These are phyloP conservation scores for Nymphaea colorata DNA, from an alignment of 164 flowering plant species.

Conservation along the genomic window DNA sequence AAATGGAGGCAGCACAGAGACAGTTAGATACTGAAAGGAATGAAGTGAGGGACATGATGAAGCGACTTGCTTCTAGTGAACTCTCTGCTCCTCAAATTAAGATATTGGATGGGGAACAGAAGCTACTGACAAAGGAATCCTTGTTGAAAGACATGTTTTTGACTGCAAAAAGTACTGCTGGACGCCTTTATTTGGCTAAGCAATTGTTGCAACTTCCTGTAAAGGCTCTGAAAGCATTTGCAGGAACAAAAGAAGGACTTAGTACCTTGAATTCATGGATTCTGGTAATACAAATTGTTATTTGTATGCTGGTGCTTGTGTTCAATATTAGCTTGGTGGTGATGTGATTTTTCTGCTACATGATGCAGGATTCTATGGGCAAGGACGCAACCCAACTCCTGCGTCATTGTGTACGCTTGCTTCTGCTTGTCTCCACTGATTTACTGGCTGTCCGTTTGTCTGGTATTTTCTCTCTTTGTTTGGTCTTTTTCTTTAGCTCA, in stretches of 20 bases:
- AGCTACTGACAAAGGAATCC: constrained; percentile 39
- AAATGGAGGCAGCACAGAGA: constrained; percentile 59
- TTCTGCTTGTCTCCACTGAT: constrained; percentile 85
- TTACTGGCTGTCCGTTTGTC: constrained; percentile 81
- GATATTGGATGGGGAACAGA: constrained; percentile 37
- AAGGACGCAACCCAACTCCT: constrained; percentile 95
- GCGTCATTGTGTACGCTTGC: constrained; percentile 97
- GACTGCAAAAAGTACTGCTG: constrained; percentile 71
- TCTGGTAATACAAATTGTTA: constrained; percentile 34
- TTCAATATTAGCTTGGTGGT: not conserved
- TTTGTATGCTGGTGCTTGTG: not conserved
- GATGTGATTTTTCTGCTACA: constrained; percentile 2
- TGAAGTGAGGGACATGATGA: constrained; percentile 76
- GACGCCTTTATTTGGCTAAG: constrained; percentile 77
- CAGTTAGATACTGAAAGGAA: constrained; percentile 62
- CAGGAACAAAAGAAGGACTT: constrained; percentile 88
- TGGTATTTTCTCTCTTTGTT: constrained; percentile 33
- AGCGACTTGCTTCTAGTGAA: constrained; percentile 76
- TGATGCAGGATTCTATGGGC: constrained; percentile 94
- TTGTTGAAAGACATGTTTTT: constrained; percentile 71
- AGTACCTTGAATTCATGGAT: constrained; percentile 85
- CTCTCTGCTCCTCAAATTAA: constrained; percentile 51
- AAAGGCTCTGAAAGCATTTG: constrained; percentile 66
- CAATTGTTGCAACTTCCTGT: constrained; percentile 71
- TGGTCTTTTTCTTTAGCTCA: not conserved